Evolutionary conservation across 768 basidiomycete species (phyloP), one percentile per base, ranked within the genome.

Genomic region (Hygrocybe coccinea): DNA sequence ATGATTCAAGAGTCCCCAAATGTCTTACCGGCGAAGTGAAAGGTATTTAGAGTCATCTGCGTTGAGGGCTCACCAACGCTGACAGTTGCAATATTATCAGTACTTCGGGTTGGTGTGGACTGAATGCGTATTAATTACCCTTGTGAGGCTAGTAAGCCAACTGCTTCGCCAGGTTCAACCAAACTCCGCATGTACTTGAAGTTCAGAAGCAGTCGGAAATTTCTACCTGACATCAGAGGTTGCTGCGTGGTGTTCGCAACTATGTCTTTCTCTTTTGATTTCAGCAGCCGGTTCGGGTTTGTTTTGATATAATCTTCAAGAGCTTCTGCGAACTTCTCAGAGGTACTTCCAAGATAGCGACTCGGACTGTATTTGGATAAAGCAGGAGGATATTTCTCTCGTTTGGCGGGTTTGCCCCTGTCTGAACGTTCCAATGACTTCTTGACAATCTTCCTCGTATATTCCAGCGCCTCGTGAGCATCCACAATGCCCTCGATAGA

Each of bases 21-120:
- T 59, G 36, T 65, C 80, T 64, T 69, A 85, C 93, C 95, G 62
- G 97, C 97, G 65, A 99, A 95, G 76, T 99, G 97, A 83, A 99
- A 99, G 11, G 97, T 99, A 69, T 99, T 99, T 59, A 99, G 74
- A 8, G 97, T 99, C 97, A 99, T 99, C 69, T 99, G 97, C 0
- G 97, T 99, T 14, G 97, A 99, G 4, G 97, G 97, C 70, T 99
- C 97, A 50, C 97, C 97, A 41, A 99, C 84, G 73, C 97, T 98
- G 57, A 7, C 52, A 47, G 7, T 25, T 15, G 14, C n/a, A 22
- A 5, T 24, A 8, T n/a, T 2, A 48, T 55, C 29, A 36, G 54
- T n/a, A 52, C 2, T 3, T 24, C n/a, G 24, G 15, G 38, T 43
- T 9, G 9, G 14, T n/a, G 11, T 14, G 21, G 33, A 7, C 7